These are phyloP conservation scores for Fusarium sp. DNA, from an alignment of 2,329 filamentous ascomycete genomes.

Conservation along the genomic window DNA sequence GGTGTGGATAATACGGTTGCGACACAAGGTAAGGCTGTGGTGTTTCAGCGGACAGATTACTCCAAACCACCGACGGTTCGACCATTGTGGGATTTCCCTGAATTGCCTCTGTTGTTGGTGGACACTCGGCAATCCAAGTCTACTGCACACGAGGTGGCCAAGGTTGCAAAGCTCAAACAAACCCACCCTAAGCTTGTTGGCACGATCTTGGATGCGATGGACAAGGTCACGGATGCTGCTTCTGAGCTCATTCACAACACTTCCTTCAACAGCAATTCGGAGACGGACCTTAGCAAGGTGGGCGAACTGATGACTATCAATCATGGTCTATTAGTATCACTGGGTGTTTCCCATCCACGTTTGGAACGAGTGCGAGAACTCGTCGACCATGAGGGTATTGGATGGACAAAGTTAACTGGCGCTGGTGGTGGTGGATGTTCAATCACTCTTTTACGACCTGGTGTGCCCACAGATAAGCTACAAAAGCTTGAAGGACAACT, in stretches of 20 bases:
- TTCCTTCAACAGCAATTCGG: slow-evolving; percentile 73
- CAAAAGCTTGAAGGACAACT: slow-evolving; percentile 72
- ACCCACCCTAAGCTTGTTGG: slow-evolving; percentile 81
- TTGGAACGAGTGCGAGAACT: slow-evolving; percentile 92
- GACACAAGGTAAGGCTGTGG: slow-evolving; percentile 90
- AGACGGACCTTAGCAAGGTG: slow-evolving; percentile 73
- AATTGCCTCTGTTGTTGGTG: slow-evolving; percentile 88
- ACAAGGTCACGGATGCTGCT: slow-evolving; percentile 71
- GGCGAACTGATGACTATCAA: slow-evolving; percentile 94
- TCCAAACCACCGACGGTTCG: slow-evolving; percentile 79
- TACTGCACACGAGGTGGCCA: slow-evolving; percentile 85
- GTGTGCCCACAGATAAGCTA: slow-evolving; percentile 65
- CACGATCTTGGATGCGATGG: slow-evolving; percentile 85
- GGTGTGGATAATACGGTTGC: slow-evolving; percentile 97
- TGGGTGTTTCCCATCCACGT: slow-evolving; percentile 94
- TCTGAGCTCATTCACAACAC: slow-evolving; percentile 65
- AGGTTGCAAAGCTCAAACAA: slow-evolving; percentile 78
- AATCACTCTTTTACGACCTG: slow-evolving; percentile 85
- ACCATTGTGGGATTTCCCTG: slow-evolving; percentile 86
- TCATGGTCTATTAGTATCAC: slow-evolving; percentile 87
- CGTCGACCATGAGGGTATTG: slow-evolving; percentile 87
- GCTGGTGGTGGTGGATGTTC: slow-evolving; percentile 96
- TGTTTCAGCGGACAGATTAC: slow-evolving; percentile 86
- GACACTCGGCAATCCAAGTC: slow-evolving; percentile 90
- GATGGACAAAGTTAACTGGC: slow-evolving; percentile 97